Percentiles rank a stretch among this genome's conserved stretches.
Conservation (phyloP, 306 rosid species). For the Cicer judaicum region DNA sequence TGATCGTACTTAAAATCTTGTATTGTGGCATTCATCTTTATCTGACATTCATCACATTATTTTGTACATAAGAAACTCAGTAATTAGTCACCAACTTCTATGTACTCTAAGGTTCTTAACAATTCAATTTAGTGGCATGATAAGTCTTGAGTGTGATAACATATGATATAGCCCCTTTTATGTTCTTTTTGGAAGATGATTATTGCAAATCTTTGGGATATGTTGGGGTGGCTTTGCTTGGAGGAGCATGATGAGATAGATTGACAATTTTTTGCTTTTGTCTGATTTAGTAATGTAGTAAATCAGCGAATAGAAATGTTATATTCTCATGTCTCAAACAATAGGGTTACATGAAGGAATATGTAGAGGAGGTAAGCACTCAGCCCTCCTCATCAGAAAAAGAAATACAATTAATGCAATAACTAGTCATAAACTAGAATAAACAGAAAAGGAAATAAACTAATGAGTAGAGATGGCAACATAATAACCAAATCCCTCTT, state of each 20-base stretch:
- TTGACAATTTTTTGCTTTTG: conserved; percentile 19
- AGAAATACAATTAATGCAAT: too few relatives aligned
- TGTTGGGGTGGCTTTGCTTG: conserved; percentile 30
- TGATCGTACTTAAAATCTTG: conserved; percentile 28
- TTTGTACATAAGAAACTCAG: conserved; percentile 15
- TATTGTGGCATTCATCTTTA: conserved; percentile 20
- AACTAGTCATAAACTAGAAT: too few relatives aligned
- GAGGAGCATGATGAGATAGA: conserved; percentile 18
- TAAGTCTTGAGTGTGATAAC: conserved; percentile 8
- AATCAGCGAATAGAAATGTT: too few relatives aligned
- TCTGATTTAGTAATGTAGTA: neutral
- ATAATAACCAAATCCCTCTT: too few relatives aligned
- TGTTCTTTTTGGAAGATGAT: neutral
- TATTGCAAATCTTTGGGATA: neutral
- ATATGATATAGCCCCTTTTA: neutral
- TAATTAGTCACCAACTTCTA: conserved; percentile 6
- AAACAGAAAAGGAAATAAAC: too few relatives aligned
- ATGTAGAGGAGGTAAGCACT: too few relatives aligned
- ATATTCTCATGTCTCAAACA: too few relatives aligned
- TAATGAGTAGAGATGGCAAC: too few relatives aligned
- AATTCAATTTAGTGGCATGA: conserved; percentile 16
- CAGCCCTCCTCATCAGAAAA: too few relatives aligned
- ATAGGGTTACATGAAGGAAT: too few relatives aligned
- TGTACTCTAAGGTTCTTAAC: conserved; percentile 13
- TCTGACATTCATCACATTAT: conserved; percentile 14